Base-by-base conservation (phyloP, 1,139 yeast genomes). In the Hyphopichia burtonii region DNA sequence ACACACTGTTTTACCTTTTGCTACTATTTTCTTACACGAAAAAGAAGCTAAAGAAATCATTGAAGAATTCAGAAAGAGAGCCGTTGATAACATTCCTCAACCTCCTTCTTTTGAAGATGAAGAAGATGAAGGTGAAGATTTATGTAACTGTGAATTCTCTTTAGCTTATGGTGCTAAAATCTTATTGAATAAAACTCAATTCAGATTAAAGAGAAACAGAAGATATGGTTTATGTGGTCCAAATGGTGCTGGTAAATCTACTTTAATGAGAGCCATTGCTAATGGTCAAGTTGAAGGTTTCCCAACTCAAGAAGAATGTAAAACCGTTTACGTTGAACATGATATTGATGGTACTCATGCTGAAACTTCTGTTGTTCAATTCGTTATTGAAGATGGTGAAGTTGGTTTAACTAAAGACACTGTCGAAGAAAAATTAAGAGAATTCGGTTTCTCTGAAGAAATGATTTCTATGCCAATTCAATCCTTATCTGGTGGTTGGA, bases 151-250 rank as follows among this genome's bases (percentile, higher is more conserved):
- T 86, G 98, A 93, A 83, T 93, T 93, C 89, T 93, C 99, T 52
- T 83, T 93, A 68, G 99, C 99, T 73, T 93, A 93, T 74, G 99
- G 99, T 90, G 99, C 99, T 66, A 91, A 91, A 90, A 93, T 93
- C 83, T 83, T 93, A 80, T 88, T 93, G 76, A 93, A 93, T 91
- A 90, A 94, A 80, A 93, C 99, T 61, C 97, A 93, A 80, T 85
- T 93, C 74, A 89, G 98, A 79, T 87, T 93, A 73, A 93, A 91
- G 94, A 89, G 98, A 80, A 94, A 88, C 79, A 91, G 97, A 80
- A 88, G 99, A 80, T 93, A 93, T 72, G 99, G 99, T 89, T 82
- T 93, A 61, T 91, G 97, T 81, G 99, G 99, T 78, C 97, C 98
- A 68, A 93, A 93, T 77, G 99, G 99, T 86, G 96, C 98, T 64